A percentile compares a stretch with the other conserved stretches of the same genome.
These are phyloP conservation scores for Debaryomyces udenii DNA, from an alignment of 1,139 yeast genomes.

Conservation along the genomic window DNA sequence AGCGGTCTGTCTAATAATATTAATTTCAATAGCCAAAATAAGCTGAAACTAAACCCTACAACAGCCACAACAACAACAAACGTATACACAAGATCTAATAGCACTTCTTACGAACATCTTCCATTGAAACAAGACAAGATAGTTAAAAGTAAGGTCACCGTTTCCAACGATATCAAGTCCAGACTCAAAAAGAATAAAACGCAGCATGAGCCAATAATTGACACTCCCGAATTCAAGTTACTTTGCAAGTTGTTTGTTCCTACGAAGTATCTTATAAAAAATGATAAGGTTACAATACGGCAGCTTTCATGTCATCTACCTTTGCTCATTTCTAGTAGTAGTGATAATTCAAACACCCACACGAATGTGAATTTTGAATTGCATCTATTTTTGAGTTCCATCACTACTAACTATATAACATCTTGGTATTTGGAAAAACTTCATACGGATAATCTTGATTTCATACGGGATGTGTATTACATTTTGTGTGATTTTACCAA, in stretches of 20 bases:
- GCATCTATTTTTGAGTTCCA: slow-evolving; percentile 40
- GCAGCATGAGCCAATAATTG: slow-evolving; percentile 5
- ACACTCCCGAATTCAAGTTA: slow-evolving; percentile 31
- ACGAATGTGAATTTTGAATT: slow-evolving; percentile 35
- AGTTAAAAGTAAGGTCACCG: slow-evolving; percentile 8
- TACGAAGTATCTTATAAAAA: slow-evolving; percentile 22
- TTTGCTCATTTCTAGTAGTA: slow-evolving; percentile 19
- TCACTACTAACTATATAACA: slow-evolving; percentile 37
- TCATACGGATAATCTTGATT: slow-evolving; percentile 43
- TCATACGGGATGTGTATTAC: slow-evolving; percentile 34
- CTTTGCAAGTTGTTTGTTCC: slow-evolving; percentile 41
- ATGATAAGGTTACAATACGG: slow-evolving; percentile 28
- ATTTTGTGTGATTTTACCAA: slow-evolving; percentile 33
- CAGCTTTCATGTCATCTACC: slow-evolving; percentile 36
- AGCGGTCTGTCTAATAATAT: neutral
- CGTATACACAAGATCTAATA: neutral
- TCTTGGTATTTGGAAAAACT: slow-evolving; percentile 46
- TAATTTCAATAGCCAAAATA: neutral
- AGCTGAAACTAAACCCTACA: neutral
- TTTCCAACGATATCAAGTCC: slow-evolving; percentile 8
- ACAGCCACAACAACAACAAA: neutral
- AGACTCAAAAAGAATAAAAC: slow-evolving; percentile 5
- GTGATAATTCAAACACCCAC: slow-evolving; percentile 16
- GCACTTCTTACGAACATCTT: slow-evolving; percentile 1
- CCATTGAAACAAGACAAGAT: slow-evolving; percentile 6